Evolutionary conservation across 768 basidiomycete genomes (phyloP).

Genomic region (Termitomyces sp.): DNA sequence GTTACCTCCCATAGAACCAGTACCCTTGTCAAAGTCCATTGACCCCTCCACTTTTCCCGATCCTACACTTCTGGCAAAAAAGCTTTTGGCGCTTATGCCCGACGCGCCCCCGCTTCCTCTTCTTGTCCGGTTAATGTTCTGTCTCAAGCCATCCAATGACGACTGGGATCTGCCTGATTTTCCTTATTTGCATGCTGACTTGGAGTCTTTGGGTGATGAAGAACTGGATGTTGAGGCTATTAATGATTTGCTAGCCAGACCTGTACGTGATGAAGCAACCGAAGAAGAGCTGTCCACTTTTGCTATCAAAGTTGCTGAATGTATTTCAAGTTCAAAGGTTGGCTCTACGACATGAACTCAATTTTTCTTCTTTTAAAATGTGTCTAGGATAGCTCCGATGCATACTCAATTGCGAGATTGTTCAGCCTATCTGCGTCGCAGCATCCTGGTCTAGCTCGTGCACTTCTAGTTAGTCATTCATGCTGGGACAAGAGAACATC

Average conservation of each 20-base stretch:
- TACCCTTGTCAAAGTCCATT: slow-evolving; percentile 45
- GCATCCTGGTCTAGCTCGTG: slow-evolving; percentile 52
- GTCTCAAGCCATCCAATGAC: slow-evolving; percentile 73
- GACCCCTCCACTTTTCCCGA: slow-evolving; percentile 61
- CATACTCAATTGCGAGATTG: slow-evolving; percentile 59
- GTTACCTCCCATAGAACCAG: slow-evolving; percentile 30
- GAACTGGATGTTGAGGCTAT: slow-evolving; percentile 59
- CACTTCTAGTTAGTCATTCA: slow-evolving; percentile 32
- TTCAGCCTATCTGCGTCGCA: slow-evolving; percentile 67
- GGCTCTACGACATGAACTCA: neutral
- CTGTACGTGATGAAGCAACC: slow-evolving; percentile 55
- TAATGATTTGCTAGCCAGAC: slow-evolving; percentile 48
- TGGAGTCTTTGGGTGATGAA: slow-evolving; percentile 42
- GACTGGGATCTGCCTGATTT: slow-evolving; percentile 78
- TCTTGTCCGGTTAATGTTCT: slow-evolving; percentile 71
- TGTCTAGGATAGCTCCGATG: slow-evolving; percentile 47
- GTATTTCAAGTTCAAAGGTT: slow-evolving; percentile 54
- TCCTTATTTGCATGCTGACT: slow-evolving; percentile 64
- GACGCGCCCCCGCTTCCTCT: slow-evolving; percentile 61
- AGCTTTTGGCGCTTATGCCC: slow-evolving; percentile 59
- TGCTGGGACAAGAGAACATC: neutral
- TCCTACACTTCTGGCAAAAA: slow-evolving; percentile 58
- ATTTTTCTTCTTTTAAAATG: neutral
- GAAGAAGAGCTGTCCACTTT: slow-evolving; percentile 50
- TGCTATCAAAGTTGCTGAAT: slow-evolving; percentile 50